These are phyloP conservation scores for Acacia pycnantha DNA, from an alignment of 331 rosid genomes.

Conservation along the genomic window DNA sequence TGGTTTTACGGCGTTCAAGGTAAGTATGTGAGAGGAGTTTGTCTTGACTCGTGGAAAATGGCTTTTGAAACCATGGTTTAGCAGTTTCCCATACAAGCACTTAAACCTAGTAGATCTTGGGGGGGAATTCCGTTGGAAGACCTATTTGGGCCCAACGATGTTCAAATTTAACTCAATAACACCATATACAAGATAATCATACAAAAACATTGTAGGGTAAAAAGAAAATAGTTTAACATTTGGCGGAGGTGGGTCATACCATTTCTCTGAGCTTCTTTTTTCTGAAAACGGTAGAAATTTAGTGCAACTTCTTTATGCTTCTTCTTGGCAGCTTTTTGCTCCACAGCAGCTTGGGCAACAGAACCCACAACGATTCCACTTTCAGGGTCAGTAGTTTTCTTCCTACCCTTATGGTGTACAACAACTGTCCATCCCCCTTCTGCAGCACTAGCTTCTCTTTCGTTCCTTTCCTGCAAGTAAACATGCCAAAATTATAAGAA, in stretches of 20 bases:
- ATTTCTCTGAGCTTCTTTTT: constrained; percentile 82
- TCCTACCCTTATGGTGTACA: constrained; percentile 83
- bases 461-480: constrained; percentile 64
- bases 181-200: not conserved
- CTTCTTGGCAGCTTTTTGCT: constrained; percentile 63
- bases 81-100: not conserved
- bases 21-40: too few relatives aligned
- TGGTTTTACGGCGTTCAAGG: too few relatives aligned
- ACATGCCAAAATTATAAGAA: constrained; percentile 2
- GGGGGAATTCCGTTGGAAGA: not conserved
- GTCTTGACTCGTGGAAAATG: too few relatives aligned
- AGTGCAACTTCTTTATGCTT: constrained; percentile 60
- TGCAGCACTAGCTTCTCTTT: constrained; percentile 69
- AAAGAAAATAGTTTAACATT: not conserved
- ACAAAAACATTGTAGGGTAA: not conserved
- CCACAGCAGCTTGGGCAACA: constrained; percentile 68
- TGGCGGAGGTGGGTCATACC: constrained; percentile 42
- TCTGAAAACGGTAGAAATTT: constrained; percentile 87
- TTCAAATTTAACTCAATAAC: not conserved
- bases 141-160: not conserved
- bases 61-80: too few relatives aligned
- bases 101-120: not conserved
- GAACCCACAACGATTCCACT: constrained; percentile 81
- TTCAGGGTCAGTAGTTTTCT: constrained; percentile 78
- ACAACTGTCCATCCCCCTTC: constrained; percentile 93